These are phyloP conservation scores for Stachybotrys chartarum DNA, from an alignment of 2,329 filamentous ascomycete species.

Conservation along the genomic window DNA sequence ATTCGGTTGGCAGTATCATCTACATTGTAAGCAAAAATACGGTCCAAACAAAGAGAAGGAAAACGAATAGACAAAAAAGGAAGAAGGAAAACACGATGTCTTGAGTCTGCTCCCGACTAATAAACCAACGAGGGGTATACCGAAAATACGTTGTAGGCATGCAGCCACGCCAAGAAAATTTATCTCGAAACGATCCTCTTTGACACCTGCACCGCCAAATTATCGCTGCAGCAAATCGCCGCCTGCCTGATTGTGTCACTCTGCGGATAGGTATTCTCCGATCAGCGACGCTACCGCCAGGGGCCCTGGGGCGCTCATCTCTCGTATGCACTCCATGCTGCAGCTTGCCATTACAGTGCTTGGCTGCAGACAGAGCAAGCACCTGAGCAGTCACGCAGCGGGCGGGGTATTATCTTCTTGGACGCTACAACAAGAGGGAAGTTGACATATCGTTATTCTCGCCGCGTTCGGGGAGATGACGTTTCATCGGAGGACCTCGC, in stretches of 20 bases:
- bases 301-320: too few relatives aligned
- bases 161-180: not conserved
- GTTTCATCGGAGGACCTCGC: not conserved
- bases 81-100: too few relatives aligned
- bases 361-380: not conserved
- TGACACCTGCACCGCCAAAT: not conserved
- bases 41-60: too few relatives aligned
- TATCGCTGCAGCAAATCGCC: not conserved
- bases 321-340: not conserved
- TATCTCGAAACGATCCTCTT: not conserved
- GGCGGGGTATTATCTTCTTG: too few relatives aligned
- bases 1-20: too few relatives aligned
- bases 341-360: not conserved
- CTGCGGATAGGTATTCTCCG: not conserved
- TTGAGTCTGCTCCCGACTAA: too few relatives aligned
- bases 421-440: too few relatives aligned
- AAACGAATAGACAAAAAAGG: too few relatives aligned
- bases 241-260: not conserved
- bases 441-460: not conserved
- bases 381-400: not conserved
- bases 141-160: not conserved
- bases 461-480: not conserved
- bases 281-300: not conserved
- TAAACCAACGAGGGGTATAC: too few relatives aligned
- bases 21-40: too few relatives aligned